Conservation (phyloP, 495 filamentous ascomycete genomes). For the Talaromyces nanjingensis region DNA sequence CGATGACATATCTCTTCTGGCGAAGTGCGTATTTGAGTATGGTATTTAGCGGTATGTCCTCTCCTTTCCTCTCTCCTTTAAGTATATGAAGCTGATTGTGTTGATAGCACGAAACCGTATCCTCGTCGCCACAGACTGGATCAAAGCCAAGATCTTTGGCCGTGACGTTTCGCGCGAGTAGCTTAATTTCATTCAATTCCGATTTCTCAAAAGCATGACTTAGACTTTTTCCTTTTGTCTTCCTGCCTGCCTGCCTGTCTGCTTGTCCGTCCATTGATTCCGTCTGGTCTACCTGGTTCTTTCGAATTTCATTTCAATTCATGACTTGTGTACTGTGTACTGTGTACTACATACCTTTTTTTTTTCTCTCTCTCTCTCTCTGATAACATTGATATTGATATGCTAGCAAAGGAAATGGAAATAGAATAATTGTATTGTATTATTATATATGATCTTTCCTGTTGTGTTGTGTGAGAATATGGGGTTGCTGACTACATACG, state of each 20-base stretch:
- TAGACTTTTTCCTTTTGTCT: neutral
- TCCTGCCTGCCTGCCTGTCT: neutral
- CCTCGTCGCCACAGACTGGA: conserved; percentile 87
- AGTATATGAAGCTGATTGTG: conserved; percentile 10
- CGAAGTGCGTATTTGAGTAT: conserved; percentile 95
- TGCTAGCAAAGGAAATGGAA: neutral
- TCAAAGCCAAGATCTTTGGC: conserved; percentile 91
- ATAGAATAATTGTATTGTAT: neutral
- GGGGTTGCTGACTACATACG: too few relatives aligned
- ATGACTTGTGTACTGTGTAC: neutral
- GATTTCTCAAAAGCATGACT: neutral
- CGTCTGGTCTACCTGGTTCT: neutral
- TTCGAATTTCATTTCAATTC: neutral
- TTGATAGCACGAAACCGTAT: conserved; percentile 75
- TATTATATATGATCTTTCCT: neutral
- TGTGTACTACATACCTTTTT: neutral
- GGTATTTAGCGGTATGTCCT: conserved; percentile 92
- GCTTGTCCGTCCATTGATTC: too few relatives aligned
- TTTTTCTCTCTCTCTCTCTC: neutral
- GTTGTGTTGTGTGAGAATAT: too few relatives aligned
- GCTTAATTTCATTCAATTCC: conserved; percentile 5
- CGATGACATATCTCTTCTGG: conserved; percentile 89
- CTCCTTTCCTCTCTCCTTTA: neutral
- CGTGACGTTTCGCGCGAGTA: conserved; percentile 94
- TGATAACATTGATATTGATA: neutral